A percentile compares a stretch with the other conserved stretches of the same genome.
These are phyloP conservation scores for Myxozyma melibiosi DNA, from an alignment of 805 yeast genomes.

Conservation along the genomic window DNA sequence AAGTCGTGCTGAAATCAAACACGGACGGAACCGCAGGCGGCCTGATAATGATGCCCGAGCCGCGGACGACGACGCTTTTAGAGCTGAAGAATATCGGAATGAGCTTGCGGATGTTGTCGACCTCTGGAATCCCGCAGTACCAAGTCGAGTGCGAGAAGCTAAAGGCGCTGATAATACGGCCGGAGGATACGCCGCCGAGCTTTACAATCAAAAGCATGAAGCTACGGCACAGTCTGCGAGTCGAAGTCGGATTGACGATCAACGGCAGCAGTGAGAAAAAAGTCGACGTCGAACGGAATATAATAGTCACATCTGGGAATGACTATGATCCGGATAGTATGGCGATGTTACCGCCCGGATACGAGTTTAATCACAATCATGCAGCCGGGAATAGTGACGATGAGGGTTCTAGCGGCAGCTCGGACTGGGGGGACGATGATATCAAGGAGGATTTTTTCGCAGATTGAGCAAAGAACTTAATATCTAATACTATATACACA, in stretches of 20 bases:
- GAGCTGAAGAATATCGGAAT: background rate
- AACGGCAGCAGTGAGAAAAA: constrained; percentile 15
- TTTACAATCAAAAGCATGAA: constrained; percentile 16
- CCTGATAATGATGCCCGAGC: background rate
- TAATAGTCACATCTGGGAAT: constrained; percentile 8
- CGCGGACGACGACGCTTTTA: background rate
- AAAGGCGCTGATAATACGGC: background rate
- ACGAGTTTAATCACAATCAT: background rate
- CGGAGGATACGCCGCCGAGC: constrained; percentile 3
- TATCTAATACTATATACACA: too few species aligned
- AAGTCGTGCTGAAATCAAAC: background rate
- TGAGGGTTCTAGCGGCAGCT: background rate
- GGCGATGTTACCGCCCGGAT: constrained; percentile 19
- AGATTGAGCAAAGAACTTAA: too few species aligned
- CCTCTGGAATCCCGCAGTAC: constrained; percentile 5
- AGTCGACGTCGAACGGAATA: background rate
- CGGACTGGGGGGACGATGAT: constrained; percentile 13
- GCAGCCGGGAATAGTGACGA: background rate
- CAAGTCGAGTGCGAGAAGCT: constrained; percentile 12
- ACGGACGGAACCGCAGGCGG: background rate
- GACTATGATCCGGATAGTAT: constrained; percentile 11
- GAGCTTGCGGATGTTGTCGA: background rate
- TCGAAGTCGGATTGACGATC: constrained; percentile 8
- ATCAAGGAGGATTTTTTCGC: constrained; percentile 10
- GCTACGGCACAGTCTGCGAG: constrained; percentile 1